A percentile compares a stretch with the other conserved stretches of the same genome.
phyloP scores from a whole-genome alignment of 176 grass and related monocot genomes.

The bread wheat (Triticum aestivum) region DNA sequence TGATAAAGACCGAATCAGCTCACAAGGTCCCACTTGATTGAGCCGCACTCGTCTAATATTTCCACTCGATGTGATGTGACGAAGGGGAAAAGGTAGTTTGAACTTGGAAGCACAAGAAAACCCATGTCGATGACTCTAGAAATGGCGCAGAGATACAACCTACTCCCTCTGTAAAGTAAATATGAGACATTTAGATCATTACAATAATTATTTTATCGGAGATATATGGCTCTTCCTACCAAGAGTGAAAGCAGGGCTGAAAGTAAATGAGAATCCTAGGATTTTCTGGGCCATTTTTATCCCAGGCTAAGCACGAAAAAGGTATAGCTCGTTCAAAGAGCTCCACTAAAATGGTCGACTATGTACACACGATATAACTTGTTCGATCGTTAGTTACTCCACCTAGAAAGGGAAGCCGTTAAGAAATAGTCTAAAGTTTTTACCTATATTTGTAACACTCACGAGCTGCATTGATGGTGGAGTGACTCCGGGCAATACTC shows the following conservation, averaged over 20 bases:
- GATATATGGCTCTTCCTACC: too few species aligned
- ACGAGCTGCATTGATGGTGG: too few species aligned
- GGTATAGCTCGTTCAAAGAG: slow-evolving; percentile 26
- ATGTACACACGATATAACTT: neutral
- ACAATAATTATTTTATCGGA: neutral
- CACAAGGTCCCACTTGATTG: neutral
- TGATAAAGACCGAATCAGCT: slow-evolving; percentile 26
- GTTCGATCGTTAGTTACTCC: neutral
- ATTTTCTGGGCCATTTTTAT: too few species aligned
- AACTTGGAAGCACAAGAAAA: neutral
- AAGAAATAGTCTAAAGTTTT: neutral
- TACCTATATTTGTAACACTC: too few species aligned
- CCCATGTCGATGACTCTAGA: neutral
- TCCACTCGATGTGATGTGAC: slow-evolving; percentile 3
- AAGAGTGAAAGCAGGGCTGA: too few species aligned
- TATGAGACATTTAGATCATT: too few species aligned
- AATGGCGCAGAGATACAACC: neutral
- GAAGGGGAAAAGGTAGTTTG: slow-evolving; percentile 6
- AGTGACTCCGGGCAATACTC: too few species aligned
- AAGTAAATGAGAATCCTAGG: too few species aligned
- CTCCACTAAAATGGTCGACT: neutral
- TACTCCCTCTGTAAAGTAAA: too few species aligned
- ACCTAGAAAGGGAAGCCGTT: too few species aligned
- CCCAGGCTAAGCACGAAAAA: neutral
- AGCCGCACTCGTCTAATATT: neutral